Percentiles rank a stretch among this genome's conserved stretches.
These are phyloP conservation scores for Trifolium pratense DNA, from an alignment of 306 rosid genomes.

Conservation along the genomic window DNA sequence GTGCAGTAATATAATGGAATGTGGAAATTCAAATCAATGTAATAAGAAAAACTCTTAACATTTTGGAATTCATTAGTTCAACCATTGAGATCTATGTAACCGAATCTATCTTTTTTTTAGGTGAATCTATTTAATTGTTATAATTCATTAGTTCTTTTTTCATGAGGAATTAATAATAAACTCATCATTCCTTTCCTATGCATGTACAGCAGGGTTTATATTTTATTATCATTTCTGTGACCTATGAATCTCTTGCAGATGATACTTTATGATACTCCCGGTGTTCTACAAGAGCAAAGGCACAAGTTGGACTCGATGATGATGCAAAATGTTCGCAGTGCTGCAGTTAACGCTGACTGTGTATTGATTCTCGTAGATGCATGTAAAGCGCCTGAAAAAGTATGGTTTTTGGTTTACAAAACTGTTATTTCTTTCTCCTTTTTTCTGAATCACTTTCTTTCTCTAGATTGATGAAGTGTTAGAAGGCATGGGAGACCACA, in stretches of 20 bases:
- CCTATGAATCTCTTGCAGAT: conserved; percentile 57
- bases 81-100: not conserved
- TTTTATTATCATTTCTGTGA: conserved; percentile 39
- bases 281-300: conserved; percentile 89
- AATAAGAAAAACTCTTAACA: conserved; percentile 11
- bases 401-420: conserved; percentile 53
- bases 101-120: not conserved
- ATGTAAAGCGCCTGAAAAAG: conserved; percentile 90
- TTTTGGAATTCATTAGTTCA: conserved; percentile 11
- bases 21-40: conserved; percentile 28
- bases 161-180: conserved; percentile 7
- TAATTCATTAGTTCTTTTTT: conserved; percentile 9
- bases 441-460: conserved; percentile 41
- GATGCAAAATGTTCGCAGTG: conserved; percentile 96
- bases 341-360: conserved; percentile 87
- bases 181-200: not conserved
- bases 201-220: conserved; percentile 12
- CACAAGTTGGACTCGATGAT: conserved; percentile 95
- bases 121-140: no score
- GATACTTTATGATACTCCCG: conserved; percentile 96
- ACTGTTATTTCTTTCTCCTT: not conserved
- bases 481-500: conserved; percentile 71
- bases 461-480: conserved; percentile 89
- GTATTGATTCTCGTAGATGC: conserved; percentile 97
- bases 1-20: not conserved